Evolutionary conservation across 192 early-diverging fungal species (phyloP), one percentile per base, ranked within the genome.

Genomic region (Coemansia sp.): DNA sequence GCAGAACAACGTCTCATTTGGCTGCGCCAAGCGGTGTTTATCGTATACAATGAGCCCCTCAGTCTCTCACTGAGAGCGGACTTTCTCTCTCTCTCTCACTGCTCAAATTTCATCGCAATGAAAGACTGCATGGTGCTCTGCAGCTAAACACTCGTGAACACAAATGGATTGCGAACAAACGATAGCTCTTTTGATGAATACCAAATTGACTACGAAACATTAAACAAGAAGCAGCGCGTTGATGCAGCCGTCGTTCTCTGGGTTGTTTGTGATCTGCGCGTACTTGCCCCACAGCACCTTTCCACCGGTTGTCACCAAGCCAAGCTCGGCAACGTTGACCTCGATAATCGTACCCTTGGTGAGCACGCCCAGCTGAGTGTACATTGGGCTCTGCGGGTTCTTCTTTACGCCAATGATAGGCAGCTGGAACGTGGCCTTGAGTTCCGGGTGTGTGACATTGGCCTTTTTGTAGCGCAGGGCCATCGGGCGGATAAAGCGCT

Each of bases 261-360:
- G 97, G 85, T 98, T 99, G 86, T 99, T 99, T 46, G 97, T 99
- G 61, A 99, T 84, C 84, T 92, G 91, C 31, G 93, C 91, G 77
- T 94, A 94, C 82, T 93, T 96, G 67, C 97, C 96, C 97, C 97
- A 99, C 8, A 99, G 94, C 68, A 99, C 96, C 85, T 99, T 99
- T 53, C 97, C 96, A 69, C 89, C 87, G 60, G 94, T 95, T 42
- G 96, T 99, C 5, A 99, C 96, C 59, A 99, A 84, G 60, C 97
- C 97, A 57, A 99, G 86, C 82, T 98, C 97, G 53, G 89, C 91
- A 3, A 98, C 94, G 72, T 96, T 97, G 36, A 89, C 94, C 80
- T 99, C 97, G 53, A 99, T 89, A 31, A 99, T 88, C 5, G 96
- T 98, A 75, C 97, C 97, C 86, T 98, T 99, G 63, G 97, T 99